Percentiles rank a stretch among this genome's conserved stretches.
phyloP scores from a whole-genome alignment of 257 asterid genomes.

The Gentiana dahurica region DNA sequence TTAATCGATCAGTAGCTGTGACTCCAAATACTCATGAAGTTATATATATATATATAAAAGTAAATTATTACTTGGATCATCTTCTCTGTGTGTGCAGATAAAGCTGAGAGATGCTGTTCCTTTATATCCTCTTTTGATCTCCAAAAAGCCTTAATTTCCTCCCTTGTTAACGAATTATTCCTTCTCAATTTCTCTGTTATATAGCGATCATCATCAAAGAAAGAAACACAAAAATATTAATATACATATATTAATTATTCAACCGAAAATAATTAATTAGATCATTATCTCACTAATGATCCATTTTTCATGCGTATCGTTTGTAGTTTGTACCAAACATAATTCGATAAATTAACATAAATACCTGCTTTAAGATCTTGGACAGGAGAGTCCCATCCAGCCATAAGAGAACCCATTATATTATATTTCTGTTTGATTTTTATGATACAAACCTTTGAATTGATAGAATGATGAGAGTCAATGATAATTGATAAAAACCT shows the following conservation, averaged over 20 bases:
- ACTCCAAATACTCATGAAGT: not conserved
- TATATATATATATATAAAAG: not conserved
- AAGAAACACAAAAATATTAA: not conserved
- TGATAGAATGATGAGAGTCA: too few species aligned
- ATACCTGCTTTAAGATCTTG: constrained; percentile 50
- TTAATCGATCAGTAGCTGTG: not conserved
- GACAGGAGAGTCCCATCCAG: constrained; percentile 69
- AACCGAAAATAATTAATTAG: too few species aligned
- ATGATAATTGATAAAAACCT: too few species aligned
- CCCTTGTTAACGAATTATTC: constrained; percentile 64
- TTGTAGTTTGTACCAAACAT: too few species aligned
- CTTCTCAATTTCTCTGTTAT: constrained; percentile 34
- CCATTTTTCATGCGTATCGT: too few species aligned
- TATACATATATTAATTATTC: too few species aligned
- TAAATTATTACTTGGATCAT: not conserved
- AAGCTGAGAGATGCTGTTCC: constrained; percentile 54
- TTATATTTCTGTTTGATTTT: constrained; percentile 17
- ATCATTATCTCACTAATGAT: too few species aligned
- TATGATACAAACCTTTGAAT: too few species aligned
- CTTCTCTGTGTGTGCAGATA: constrained; percentile 58
- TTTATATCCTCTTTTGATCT: constrained; percentile 50
- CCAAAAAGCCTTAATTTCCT: constrained; percentile 64
- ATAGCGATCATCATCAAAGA: not conserved
- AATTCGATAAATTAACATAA: constrained; percentile 4
- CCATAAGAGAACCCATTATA: constrained; percentile 89